Base-by-base conservation (phyloP, 2,329 filamentous ascomycete genomes). In the Lachnellula arida region DNA sequence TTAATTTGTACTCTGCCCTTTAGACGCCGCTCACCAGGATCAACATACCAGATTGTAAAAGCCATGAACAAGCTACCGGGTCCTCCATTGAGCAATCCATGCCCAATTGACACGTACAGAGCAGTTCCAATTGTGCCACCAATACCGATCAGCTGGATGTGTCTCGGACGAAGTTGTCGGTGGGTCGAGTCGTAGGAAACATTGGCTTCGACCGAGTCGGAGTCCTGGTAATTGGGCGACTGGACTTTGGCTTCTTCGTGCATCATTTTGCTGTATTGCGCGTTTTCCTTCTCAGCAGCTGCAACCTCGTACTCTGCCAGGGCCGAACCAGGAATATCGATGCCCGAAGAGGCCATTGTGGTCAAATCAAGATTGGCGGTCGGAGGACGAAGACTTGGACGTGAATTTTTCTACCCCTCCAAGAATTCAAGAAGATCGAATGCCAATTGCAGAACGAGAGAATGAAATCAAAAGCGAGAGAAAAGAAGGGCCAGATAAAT, bases 81-180 rank as follows among this genome's bases (percentile, higher is more conserved):
- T 0, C 84, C 84, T 34, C 82, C 84, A 48, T 81, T 75, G 57
- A 84, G 69, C 22, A 87, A 69, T 3, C 78, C 79, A 50, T 74
- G 75, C 46, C 83, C 84, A 57, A 86, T 86, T 66, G 80, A 76
- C 35, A 68, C 56, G 46, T 59, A 70, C 5, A 85, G 71, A 15
- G 79, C 81, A 1, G 81, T 86, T 17, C 84, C 83, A 59, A 86
- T 85, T 6, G 82, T 85, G 0, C 82, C 84, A 40, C 83, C 84
- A 55, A 86, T 86, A 34, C 79, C 82, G 65, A 69, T 71, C 8
- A 70, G 55, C 55, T 71, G 66, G 46, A 73, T 70, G 43, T 72
- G 70, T 57, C 73, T 68, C 43, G 73, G 72, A 55, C 69, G 67
- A 7, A 76, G 66, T 55, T 70, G 68, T 37, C 74, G 70, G 61